phyloP scores from a whole-genome alignment of 176 grass and related monocot species.

The Olyra latifolia region DNA sequence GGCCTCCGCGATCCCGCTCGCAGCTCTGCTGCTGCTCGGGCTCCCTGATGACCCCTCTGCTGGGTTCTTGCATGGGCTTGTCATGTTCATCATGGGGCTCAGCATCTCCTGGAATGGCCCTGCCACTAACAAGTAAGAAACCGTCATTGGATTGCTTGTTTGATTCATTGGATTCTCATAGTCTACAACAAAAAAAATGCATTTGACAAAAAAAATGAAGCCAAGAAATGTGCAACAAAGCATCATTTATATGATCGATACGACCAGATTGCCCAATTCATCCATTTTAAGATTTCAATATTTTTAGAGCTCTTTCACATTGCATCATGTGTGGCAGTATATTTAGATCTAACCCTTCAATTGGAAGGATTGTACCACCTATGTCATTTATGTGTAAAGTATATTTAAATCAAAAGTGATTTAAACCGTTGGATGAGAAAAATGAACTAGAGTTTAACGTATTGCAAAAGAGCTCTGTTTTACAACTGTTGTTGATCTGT shows the following conservation, averaged over 20 bases:
- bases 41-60: slow-evolving; percentile 58
- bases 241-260: not conserved
- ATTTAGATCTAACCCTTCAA: too few species aligned
- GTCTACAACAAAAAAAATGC: not conserved
- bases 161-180: not conserved
- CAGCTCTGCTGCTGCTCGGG: slow-evolving; percentile 58
- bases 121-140: slow-evolving; percentile 89
- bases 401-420: too few species aligned
- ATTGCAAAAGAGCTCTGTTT: too few species aligned
- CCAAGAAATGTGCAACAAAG: not conserved
- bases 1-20: slow-evolving; percentile 75
- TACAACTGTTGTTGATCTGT: too few species aligned
- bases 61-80: slow-evolving; percentile 56
- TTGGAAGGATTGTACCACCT: too few species aligned
- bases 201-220: not conserved
- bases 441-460: too few species aligned
- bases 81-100: slow-evolving; percentile 86
- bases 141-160: not conserved
- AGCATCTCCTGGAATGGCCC: slow-evolving; percentile 88
- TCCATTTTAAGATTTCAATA: slow-evolving; percentile 1
- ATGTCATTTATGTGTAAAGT: too few species aligned
- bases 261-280: not conserved
- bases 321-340: too few species aligned
- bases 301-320: too few species aligned
- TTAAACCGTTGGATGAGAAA: too few species aligned